Evolutionary conservation across 169 alveolate species (phyloP).

Genomic region (Babesia ovis): DNA sequence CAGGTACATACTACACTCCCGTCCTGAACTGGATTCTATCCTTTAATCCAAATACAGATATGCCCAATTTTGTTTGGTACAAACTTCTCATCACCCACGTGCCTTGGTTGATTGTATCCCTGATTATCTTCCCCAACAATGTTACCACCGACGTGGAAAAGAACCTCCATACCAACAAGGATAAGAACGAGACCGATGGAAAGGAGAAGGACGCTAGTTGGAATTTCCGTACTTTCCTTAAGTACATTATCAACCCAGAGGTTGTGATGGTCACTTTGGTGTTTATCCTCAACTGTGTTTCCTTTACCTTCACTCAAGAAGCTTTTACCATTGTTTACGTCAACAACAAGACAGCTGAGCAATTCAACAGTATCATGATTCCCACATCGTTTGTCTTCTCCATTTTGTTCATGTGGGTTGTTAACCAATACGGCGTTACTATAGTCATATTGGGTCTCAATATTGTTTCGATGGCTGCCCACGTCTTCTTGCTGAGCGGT

Average conservation of each 20-base stretch:
- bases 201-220: slow-evolving; percentile 13
- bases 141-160: slow-evolving; percentile 35
- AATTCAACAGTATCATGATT: slow-evolving; percentile 40
- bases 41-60: slow-evolving; percentile 4
- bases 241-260: slow-evolving; percentile 20
- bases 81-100: slow-evolving; percentile 50
- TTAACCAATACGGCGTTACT: slow-evolving; percentile 36
- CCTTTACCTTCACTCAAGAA: slow-evolving; percentile 62
- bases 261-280: slow-evolving; percentile 28
- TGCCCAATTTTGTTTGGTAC: slow-evolving; percentile 11
- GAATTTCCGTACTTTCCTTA: slow-evolving; percentile 24
- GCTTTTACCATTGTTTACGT: slow-evolving; percentile 46
- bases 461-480: slow-evolving; percentile 30
- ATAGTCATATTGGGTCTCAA: slow-evolving; percentile 43
- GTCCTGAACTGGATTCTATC: slow-evolving; percentile 30
- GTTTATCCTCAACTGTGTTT: slow-evolving; percentile 43
- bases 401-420: slow-evolving; percentile 35
- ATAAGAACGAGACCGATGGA: neutral
- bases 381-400: slow-evolving; percentile 55
- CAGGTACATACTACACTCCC: slow-evolving; percentile 47
- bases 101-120: slow-evolving; percentile 41
- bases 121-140: slow-evolving; percentile 47
- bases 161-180: slow-evolving; percentile 22
- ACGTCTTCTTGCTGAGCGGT: slow-evolving; percentile 27
- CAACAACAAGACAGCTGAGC: slow-evolving; percentile 35